Conservation (phyloP, 2,329 filamentous ascomycete genomes). For the Exophiala alcalophila region DNA sequence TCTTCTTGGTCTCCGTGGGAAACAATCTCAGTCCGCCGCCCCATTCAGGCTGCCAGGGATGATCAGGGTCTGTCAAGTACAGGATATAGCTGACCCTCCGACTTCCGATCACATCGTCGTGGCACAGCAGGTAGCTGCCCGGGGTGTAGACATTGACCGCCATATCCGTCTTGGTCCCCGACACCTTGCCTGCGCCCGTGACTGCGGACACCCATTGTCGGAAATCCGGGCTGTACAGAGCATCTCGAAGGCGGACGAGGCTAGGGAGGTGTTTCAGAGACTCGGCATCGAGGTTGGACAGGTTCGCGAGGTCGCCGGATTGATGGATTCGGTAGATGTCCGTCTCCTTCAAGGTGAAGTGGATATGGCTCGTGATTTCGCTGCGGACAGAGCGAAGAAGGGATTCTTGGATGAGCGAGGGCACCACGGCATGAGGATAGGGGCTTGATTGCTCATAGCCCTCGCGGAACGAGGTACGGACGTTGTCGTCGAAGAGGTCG, state of each 20-base stretch:
- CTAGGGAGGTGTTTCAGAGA: slow-evolving; percentile 84
- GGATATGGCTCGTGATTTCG: slow-evolving; percentile 86
- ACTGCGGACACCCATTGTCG: slow-evolving; percentile 83
- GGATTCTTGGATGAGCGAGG: slow-evolving; percentile 70
- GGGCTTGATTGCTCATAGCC: slow-evolving; percentile 44
- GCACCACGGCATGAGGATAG: slow-evolving; percentile 93
- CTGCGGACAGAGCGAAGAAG: slow-evolving; percentile 81
- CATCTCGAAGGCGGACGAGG: slow-evolving; percentile 86
- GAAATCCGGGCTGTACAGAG: slow-evolving; percentile 86
- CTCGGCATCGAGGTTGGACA: slow-evolving; percentile 85
- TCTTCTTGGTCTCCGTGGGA: slow-evolving; percentile 64
- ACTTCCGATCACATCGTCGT: slow-evolving; percentile 98
- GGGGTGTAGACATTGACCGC: slow-evolving; percentile 98
- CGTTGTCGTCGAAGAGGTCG: slow-evolving; percentile 42
- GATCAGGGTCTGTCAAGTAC: slow-evolving; percentile 90
- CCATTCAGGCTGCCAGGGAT: slow-evolving; percentile 85
- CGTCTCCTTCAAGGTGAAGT: slow-evolving; percentile 97
- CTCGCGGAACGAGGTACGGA: slow-evolving; percentile 43
- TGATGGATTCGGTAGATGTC: slow-evolving; percentile 99
- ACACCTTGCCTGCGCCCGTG: slow-evolving; percentile 80
- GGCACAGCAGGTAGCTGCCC: slow-evolving; percentile 90
- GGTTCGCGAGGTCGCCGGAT: slow-evolving; percentile 93
- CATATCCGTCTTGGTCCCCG: slow-evolving; percentile 95
- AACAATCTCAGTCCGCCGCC: slow-evolving; percentile 88
- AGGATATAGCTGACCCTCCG: slow-evolving; percentile 94